Evolutionary conservation across 768 basidiomycete genomes (phyloP).

Genomic region (Termitomyces sp.): DNA sequence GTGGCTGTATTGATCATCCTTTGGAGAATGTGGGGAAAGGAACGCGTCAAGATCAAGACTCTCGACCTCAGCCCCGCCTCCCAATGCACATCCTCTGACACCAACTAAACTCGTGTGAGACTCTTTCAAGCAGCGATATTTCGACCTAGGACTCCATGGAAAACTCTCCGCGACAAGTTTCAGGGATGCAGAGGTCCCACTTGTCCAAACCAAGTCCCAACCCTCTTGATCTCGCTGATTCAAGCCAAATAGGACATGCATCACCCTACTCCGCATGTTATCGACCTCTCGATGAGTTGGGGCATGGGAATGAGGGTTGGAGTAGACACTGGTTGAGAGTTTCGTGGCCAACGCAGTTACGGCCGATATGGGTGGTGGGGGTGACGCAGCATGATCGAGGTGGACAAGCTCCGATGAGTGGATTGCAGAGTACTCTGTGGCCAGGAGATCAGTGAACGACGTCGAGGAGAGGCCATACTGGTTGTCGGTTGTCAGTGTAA

Average conservation of each 20-base stretch:
- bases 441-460: constrained; percentile 7
- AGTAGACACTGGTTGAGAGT: constrained; percentile 5
- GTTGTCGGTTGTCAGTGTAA: background rate
- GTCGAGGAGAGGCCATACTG: constrained; percentile 7
- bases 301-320: constrained; percentile 13
- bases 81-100: constrained; percentile 12
- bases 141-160: constrained; percentile 5
- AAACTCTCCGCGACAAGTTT: constrained; percentile 12
- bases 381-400: constrained; percentile 15
- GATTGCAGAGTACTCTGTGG: constrained; percentile 10
- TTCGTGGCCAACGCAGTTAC: constrained; percentile 6
- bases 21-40: background rate
- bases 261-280: constrained; percentile 7
- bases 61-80: constrained; percentile 10
- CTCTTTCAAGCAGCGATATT: constrained; percentile 11
- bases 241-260: constrained; percentile 10
- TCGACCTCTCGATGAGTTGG: constrained; percentile 9
- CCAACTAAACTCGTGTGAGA: constrained; percentile 14
- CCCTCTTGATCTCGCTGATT: constrained; percentile 7
- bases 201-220: constrained; percentile 16
- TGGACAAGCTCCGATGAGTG: constrained; percentile 11
- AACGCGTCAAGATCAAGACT: constrained; percentile 11
- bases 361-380: constrained; percentile 12
- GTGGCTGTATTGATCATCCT: background rate
- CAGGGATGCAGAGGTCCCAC: constrained; percentile 10